Evolutionary conservation across 176 grass and related monocot genomes (phyloP).

Genomic region (Pharus latifolius): DNA sequence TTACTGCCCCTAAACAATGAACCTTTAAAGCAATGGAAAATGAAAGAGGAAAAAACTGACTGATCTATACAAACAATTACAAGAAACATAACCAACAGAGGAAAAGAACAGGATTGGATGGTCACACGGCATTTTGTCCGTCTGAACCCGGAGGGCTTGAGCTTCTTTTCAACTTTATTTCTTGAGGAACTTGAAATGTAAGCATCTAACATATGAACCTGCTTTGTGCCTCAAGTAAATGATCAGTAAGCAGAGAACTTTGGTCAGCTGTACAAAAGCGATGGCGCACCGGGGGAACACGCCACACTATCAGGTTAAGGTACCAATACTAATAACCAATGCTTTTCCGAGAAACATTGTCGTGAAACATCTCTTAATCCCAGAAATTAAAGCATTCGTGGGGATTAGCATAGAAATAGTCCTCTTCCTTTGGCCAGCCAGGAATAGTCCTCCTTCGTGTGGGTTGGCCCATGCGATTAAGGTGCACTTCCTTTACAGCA

Average conservation of each 20-base stretch:
- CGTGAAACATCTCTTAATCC: constrained; percentile 20
- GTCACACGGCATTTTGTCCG: neutral
- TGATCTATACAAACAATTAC: constrained; percentile 1
- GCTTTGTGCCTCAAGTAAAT: constrained; percentile 25
- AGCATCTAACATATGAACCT: neutral
- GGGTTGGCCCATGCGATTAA: constrained; percentile 67
- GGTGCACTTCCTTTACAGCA: constrained; percentile 63
- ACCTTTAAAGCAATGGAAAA: too few species aligned
- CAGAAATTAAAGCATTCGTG: constrained; percentile 54
- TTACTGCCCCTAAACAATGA: neutral
- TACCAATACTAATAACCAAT: neutral
- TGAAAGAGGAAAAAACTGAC: neutral
- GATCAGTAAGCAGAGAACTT: neutral
- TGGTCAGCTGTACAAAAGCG: constrained; percentile 30
- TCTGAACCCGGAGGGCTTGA: neutral
- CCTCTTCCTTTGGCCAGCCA: constrained; percentile 81
- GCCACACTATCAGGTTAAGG: neutral
- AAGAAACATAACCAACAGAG: neutral
- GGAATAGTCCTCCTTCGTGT: constrained; percentile 38
- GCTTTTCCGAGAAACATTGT: neutral
- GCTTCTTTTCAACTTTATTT: constrained; percentile 30
- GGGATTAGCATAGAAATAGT: constrained; percentile 89
- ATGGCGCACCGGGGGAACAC: neutral
- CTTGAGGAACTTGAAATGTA: neutral
- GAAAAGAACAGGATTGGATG: constrained; percentile 10